Percentiles rank a stretch among this genome's conserved stretches.
Conservation (phyloP, 140 eudicot species). For the Oenanthe javanica region DNA sequence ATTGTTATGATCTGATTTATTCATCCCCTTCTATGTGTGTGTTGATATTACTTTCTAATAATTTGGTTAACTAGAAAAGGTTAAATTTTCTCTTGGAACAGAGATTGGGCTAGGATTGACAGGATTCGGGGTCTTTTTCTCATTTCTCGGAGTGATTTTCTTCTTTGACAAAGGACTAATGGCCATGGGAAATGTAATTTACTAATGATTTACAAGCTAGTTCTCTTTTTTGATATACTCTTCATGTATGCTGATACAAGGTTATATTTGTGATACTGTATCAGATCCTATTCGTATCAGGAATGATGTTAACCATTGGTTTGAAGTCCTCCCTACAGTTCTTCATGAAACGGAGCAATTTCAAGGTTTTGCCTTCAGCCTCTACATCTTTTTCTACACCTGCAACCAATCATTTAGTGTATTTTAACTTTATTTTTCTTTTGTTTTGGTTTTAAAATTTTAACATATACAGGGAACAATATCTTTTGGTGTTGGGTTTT, state of each 20-base stretch:
- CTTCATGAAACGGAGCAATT: slow-evolving; percentile 55
- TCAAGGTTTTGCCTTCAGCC: slow-evolving; percentile 27
- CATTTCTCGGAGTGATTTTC: slow-evolving; percentile 42
- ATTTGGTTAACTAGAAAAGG: not conserved
- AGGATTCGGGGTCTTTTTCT: slow-evolving; percentile 67
- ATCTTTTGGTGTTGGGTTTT: slow-evolving; percentile 68
- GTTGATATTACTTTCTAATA: not conserved
- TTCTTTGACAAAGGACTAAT: slow-evolving; percentile 37
- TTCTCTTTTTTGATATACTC: not conserved
- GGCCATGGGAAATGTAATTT: slow-evolving; percentile 74
- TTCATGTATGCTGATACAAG: not conserved
- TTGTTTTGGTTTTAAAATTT: not conserved
- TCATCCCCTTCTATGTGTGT: not conserved
- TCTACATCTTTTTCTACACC: not conserved
- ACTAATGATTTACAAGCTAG: not conserved
- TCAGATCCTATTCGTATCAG: slow-evolving; percentile 59
- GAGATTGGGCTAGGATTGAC: slow-evolving; percentile 84
- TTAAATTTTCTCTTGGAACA: slow-evolving; percentile 17
- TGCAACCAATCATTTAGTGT: not conserved
- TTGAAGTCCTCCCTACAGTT: slow-evolving; percentile 46
- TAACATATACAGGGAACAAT: slow-evolving; percentile 41
- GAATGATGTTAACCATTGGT: slow-evolving; percentile 53
- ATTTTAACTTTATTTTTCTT: not conserved
- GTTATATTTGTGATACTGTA: slow-evolving; percentile 14
- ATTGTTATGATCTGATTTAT: not conserved